Evolutionary conservation across 441 rosid species (phyloP).

Genomic region (Isatis lusitanica): DNA sequence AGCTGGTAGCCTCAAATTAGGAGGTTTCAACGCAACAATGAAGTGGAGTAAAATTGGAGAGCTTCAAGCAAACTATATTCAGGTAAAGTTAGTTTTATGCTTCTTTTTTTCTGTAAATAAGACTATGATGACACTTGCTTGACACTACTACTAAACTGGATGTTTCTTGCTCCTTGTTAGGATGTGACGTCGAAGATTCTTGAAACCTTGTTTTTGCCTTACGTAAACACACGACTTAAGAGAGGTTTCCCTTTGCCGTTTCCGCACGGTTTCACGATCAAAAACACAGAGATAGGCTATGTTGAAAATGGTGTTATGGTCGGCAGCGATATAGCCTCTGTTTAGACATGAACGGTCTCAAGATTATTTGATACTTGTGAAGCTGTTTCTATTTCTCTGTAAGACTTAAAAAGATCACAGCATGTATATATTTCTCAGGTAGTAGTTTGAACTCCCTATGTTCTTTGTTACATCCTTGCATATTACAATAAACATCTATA

Average conservation of each 20-base stretch:
- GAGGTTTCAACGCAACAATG: constrained; percentile 50
- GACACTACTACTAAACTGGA: not conserved
- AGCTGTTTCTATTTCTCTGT: not conserved
- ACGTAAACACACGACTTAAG: constrained; percentile 53
- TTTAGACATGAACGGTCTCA: not conserved
- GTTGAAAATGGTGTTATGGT: constrained; percentile 44
- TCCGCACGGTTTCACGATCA: constrained; percentile 48
- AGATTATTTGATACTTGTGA: not conserved
- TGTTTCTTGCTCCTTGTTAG: constrained; percentile 40
- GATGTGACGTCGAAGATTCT: constrained; percentile 47
- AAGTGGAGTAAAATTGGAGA: constrained; percentile 67
- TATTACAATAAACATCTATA: not conserved
- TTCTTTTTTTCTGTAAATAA: not conserved
- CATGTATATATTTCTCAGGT: not conserved
- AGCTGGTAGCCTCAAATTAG: constrained; percentile 53
- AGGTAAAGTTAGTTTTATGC: constrained; percentile 38
- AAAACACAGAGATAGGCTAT: constrained; percentile 50
- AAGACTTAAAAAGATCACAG: not conserved
- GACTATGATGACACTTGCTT: not conserved
- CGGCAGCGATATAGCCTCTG: constrained; percentile 49
- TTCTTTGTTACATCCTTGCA: not conserved
- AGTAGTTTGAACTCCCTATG: not conserved
- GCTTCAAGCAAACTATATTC: constrained; percentile 47
- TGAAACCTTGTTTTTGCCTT: constrained; percentile 60
- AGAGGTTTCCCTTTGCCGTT: constrained; percentile 70